Evolutionary conservation across 495 filamentous ascomycete species (phyloP).

Genomic region (Immersiella caudata): DNA sequence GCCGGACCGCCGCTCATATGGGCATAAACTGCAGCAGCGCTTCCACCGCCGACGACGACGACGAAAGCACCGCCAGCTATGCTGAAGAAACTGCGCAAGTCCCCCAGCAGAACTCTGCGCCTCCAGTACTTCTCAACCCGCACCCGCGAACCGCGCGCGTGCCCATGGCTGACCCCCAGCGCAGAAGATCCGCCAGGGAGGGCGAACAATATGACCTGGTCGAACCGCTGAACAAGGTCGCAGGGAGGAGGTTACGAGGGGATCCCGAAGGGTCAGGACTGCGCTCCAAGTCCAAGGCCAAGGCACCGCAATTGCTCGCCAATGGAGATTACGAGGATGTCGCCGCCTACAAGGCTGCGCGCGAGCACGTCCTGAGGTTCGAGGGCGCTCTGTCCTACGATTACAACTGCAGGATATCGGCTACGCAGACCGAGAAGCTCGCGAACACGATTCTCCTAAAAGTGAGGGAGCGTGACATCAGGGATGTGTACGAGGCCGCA

Average conservation of each 20-base stretch:
- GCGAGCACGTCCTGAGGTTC: constrained; percentile 17
- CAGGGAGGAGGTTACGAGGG: constrained; percentile 6
- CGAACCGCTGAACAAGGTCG: constrained; percentile 6
- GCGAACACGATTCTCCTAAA: constrained; percentile 41
- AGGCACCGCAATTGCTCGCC: background rate
- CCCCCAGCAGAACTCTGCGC: constrained; percentile 21
- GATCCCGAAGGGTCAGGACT: background rate
- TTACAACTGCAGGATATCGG: constrained; percentile 13
- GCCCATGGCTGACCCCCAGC: constrained; percentile 24
- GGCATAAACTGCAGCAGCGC: constrained; percentile 24
- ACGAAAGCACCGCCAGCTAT: constrained; percentile 3
- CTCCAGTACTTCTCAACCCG: constrained; percentile 22
- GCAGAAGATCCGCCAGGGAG: constrained; percentile 17
- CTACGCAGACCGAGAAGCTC: constrained; percentile 20
- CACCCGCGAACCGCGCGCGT: background rate
- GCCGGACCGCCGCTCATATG: constrained; percentile 18
- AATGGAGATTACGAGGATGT: background rate
- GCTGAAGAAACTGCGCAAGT: constrained; percentile 20
- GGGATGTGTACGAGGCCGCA: constrained; percentile 28
- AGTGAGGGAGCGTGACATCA: constrained; percentile 38
- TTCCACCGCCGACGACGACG: constrained; percentile 18
- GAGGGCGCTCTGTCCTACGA: constrained; percentile 18
- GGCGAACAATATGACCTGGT: constrained; percentile 23
- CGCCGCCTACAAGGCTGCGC: constrained; percentile 11
- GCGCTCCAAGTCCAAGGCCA: constrained; percentile 1